These are phyloP conservation scores for Bothriochloa decipiens DNA, from an alignment of 176 grass and related monocot species.

Conservation along the genomic window DNA sequence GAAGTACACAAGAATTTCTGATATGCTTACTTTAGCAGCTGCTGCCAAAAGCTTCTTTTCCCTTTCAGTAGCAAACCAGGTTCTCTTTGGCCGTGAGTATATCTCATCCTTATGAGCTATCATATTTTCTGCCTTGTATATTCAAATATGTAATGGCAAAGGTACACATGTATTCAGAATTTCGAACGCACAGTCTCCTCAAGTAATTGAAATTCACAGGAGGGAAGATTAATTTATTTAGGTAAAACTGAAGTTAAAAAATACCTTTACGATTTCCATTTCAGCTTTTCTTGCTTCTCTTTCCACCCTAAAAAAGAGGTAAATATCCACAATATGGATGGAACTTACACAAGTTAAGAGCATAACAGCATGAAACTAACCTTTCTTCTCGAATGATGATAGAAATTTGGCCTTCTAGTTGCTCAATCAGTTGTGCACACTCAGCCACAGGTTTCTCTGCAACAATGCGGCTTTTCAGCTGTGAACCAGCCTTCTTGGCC, in stretches of 20 bases:
- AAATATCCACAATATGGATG: conserved; percentile 25
- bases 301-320: conserved; percentile 69
- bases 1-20: conserved; percentile 15
- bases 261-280: conserved; percentile 87
- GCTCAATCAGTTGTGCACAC: conserved; percentile 79
- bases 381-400: conserved; percentile 84
- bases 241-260: conserved; percentile 27
- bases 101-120: conserved; percentile 92
- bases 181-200: neutral
- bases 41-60: conserved; percentile 88
- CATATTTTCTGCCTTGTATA: conserved; percentile 88
- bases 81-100: conserved; percentile 89
- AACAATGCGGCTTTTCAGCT: conserved; percentile 87
- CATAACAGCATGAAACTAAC: conserved; percentile 33
- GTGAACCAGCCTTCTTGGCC: conserved; percentile 97
- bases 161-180: conserved; percentile 11
- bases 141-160: conserved; percentile 24
- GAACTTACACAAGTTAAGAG: conserved; percentile 22
- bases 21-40: conserved; percentile 66
- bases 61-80: conserved; percentile 89
- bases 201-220: conserved; percentile 17
- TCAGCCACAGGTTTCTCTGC: conserved; percentile 86
- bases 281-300: conserved; percentile 79
- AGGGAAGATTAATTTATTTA: neutral
- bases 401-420: conserved; percentile 88